Conservation (phyloP, 169 alveolate genomes). For the Cryptosporidium felis region DNA sequence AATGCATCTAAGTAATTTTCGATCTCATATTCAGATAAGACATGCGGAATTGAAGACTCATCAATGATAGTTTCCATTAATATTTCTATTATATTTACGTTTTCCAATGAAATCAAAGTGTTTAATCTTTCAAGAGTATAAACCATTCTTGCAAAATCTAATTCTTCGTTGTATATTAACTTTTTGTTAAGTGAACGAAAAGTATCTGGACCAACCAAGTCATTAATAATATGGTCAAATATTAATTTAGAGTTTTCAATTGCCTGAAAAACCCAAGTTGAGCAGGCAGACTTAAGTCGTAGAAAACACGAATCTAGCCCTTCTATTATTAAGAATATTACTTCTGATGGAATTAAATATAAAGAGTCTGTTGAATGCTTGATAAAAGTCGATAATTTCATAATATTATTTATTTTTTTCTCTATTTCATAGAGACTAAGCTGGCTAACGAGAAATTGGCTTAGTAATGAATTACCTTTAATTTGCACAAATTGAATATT, state of each 20-base stretch:
- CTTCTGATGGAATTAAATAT: conserved; percentile 43
- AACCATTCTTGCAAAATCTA: conserved; percentile 37
- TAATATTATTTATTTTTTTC: conserved; percentile 15
- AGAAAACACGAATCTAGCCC: conserved; percentile 28
- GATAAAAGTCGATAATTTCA: conserved; percentile 25
- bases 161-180: conserved; percentile 10
- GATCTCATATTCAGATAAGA: background rate
- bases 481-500: background rate
- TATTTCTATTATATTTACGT: conserved; percentile 37
- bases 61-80: conserved; percentile 7
- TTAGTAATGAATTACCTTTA: conserved; percentile 17
- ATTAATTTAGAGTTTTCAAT: conserved; percentile 35
- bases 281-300: conserved; percentile 24
- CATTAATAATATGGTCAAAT: conserved; percentile 45
- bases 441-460: conserved; percentile 33
- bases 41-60: background rate
- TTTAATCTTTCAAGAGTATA: conserved; percentile 30
- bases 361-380: background rate
- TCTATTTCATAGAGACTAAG: conserved; percentile 19
- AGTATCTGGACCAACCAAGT: background rate
- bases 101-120: conserved; percentile 47
- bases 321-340: conserved; percentile 40
- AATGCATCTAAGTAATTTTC: conserved; percentile 48
- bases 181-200: too few relatives aligned
- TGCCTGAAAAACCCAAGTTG: conserved; percentile 46